Base-by-base conservation (phyloP, 2,329 filamentous ascomycete species). In the Diaporthe citriasiana region DNA sequence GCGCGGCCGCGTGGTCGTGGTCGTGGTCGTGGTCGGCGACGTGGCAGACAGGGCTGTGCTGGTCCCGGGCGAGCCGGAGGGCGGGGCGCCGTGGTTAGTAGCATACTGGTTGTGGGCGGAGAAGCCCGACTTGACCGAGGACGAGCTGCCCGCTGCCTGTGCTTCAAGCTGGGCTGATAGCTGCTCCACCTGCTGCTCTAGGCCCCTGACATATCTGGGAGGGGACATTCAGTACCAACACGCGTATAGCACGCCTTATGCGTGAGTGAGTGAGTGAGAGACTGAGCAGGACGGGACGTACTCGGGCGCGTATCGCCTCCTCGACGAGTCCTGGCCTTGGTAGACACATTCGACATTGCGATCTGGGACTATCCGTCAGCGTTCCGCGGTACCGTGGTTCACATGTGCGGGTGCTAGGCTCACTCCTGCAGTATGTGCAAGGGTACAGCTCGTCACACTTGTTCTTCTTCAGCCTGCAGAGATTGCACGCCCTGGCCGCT, bases 401-500 rank as follows among this genome's bases (percentile, higher is more conserved):
- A 1, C 40, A 25, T 17, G 25, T 15, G 38, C 15, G 53, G 51
- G n/a, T 65, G 55, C 45, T 12, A n/a, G 30, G 77, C 82, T 75
- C 77, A 86, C 84, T 84, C 76, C 81, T 83, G 78, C 85, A 86
- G 72, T 85, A 83, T 13, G 80, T 81, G 76, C 85, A 86, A 35
- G 77, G 78, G 60, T 77, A 77, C 50, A 78, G 57, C 76, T 87
- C 85, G 76, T 86, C 84, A 77, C 85, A 87, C 76, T 85, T 86
- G 78, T 87, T 86, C 79, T 87, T 87, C 79, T 87, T 86, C 60
- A 80, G 75, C 69, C 85, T 81, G 78, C 85, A 87, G 40, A 84
- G 79, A 75, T 87, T 84, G 76, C 85, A 87, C 3, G 85, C 85
- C 72, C 84, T 83, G 13, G 84, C 82, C 25, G 85, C 84, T n/a